Evolutionary conservation across 106 monocot genomes (phyloP).

Genomic region (Platanthera zijinensis): DNA sequence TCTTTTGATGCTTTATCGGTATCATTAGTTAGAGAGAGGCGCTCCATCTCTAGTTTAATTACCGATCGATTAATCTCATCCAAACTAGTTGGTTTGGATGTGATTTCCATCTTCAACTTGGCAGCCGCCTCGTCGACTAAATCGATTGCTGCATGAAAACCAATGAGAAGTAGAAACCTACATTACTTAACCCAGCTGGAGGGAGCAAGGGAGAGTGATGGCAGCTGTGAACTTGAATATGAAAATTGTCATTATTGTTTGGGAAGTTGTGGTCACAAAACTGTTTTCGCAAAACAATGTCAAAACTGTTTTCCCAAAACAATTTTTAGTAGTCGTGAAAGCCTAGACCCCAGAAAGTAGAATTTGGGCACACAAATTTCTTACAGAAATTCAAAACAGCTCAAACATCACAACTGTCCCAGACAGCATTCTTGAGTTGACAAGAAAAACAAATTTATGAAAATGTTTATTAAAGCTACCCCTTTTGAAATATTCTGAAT

Average conservation of each 20-base stretch:
- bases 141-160: conserved; percentile 73
- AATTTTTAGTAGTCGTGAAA: neutral
- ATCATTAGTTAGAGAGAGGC: conserved; percentile 87
- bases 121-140: conserved; percentile 98
- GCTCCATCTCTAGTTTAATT: conserved; percentile 96
- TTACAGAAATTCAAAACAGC: too few relatives aligned
- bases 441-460: neutral
- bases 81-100: conserved; percentile 88
- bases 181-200: neutral
- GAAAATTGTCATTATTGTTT: too few relatives aligned
- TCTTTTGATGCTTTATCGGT: conserved; percentile 97
- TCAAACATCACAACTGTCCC: too few relatives aligned
- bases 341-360: neutral
- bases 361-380: too few relatives aligned
- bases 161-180: neutral
- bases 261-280: too few relatives aligned
- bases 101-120: conserved; percentile 99
- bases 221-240: too few relatives aligned
- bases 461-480: neutral
- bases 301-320: too few relatives aligned
- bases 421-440: neutral
- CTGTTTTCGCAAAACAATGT: too few relatives aligned
- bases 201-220: too few relatives aligned
- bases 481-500: neutral
- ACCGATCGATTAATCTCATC: conserved; percentile 98